phyloP scores from a whole-genome alignment of 2,329 filamentous ascomycete genomes.

The Colletotrichum tanaceti region DNA sequence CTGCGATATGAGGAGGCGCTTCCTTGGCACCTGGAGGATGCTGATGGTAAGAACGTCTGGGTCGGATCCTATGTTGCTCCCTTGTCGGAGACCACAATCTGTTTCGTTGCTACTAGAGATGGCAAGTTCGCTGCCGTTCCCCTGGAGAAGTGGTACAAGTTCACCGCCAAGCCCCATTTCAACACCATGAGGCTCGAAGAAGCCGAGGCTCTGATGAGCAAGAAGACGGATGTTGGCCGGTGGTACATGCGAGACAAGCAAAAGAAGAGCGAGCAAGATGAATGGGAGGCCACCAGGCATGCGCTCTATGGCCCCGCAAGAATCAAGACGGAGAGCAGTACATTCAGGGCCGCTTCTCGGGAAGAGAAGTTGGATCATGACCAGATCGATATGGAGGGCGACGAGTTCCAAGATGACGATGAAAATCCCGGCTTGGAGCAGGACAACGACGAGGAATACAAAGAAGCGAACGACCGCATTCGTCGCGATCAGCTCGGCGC shows the following conservation, averaged over 20 bases:
- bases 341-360: conserved; percentile 69
- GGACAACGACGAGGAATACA: conserved; percentile 84
- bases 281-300: conserved; percentile 69
- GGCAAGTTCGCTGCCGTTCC: conserved; percentile 86
- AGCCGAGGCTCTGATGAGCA: conserved; percentile 84
- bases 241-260: conserved; percentile 82
- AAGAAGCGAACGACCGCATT: conserved; percentile 77
- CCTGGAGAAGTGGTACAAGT: conserved; percentile 95
- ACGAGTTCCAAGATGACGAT: conserved; percentile 89
- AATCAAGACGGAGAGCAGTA: conserved; percentile 77
- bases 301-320: conserved; percentile 64
- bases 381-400: conserved; percentile 74
- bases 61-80: conserved; percentile 91
- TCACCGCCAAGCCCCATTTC: conserved; percentile 83
- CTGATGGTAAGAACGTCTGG: conserved; percentile 95
- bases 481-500: conserved; percentile 87
- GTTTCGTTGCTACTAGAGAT: conserved; percentile 75
- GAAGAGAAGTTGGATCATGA: conserved; percentile 77
- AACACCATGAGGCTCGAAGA: conserved; percentile 83
- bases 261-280: conserved; percentile 65
- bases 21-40: conserved; percentile 97
- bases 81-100: conserved; percentile 85
- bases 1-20: conserved; percentile 93
- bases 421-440: conserved; percentile 80
- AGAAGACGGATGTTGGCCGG: conserved; percentile 79